Conservation (phyloP, 2,329 filamentous ascomycete genomes). For the Trichoderma sp. region DNA sequence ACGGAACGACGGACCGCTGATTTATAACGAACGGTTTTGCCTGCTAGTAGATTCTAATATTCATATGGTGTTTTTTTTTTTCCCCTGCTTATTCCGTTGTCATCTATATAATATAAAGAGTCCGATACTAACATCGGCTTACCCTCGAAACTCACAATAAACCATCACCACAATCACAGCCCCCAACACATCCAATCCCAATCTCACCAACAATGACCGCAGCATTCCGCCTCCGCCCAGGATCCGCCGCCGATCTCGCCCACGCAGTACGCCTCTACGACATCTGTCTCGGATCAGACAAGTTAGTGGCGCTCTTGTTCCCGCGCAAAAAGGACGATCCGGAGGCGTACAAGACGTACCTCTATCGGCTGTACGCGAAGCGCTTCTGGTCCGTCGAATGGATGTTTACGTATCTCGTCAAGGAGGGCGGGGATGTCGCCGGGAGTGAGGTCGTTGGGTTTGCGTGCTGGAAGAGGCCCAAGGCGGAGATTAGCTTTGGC, state of each 20-base stretch:
- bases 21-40: neutral
- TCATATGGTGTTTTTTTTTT: too few species aligned
- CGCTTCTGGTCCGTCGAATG: conserved; percentile 36
- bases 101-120: too few species aligned
- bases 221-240: conserved; percentile 30
- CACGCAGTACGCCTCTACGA: conserved; percentile 29
- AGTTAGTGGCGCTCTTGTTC: conserved; percentile 33
- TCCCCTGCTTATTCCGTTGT: too few species aligned
- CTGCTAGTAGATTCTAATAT: too few species aligned
- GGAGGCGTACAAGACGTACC: conserved; percentile 23
- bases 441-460: conserved; percentile 27
- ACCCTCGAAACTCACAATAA: neutral
- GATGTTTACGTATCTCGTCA: conserved; percentile 28
- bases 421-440: conserved; percentile 3
- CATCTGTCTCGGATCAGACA: conserved; percentile 31
- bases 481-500: conserved; percentile 26
- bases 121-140: too few species aligned
- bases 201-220: neutral
- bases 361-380: conserved; percentile 29
- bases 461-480: conserved; percentile 35
- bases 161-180: too few species aligned
- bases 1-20: too few species aligned
- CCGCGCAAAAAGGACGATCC: conserved; percentile 27
- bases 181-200: neutral
- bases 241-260: conserved; percentile 30